Evolutionary conservation across 495 filamentous ascomycete species (phyloP), one percentile per base, ranked within the genome.

Genomic region (Xylaria scruposa): DNA sequence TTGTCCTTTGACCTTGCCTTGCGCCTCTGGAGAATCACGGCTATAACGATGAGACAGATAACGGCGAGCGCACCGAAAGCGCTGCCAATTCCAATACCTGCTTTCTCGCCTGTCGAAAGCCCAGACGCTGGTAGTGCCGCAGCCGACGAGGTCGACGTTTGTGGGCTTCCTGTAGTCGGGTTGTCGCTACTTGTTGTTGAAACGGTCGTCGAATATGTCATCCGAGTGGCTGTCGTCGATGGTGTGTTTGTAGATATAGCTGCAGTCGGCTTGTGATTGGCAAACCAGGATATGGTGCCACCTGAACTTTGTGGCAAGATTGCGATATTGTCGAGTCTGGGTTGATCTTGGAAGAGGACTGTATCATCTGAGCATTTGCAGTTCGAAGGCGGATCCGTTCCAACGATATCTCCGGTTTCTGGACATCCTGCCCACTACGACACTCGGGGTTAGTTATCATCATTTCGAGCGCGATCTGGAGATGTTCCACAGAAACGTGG

Each of bases 241-340:
- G 33, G n/a, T n/a, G 46, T 38, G 8, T 26, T 9, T 12, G 67
- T 69, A 49, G 44, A 21, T 17, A 36, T 53, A 29, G 65, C 36
- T 53, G 42, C 40, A 1, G 74, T 72, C 10, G 79, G 79, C 13
- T 61, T 44, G 46, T 76, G 71, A 12, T 70, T 68, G 1, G 42
- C 21, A 9, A 62, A 72, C 78, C 78, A 82, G 33, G 77, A 77
- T 51, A 82, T 79, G 0, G 67, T 61, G 0, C 76, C 80, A 3
- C 80, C 76, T 4, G 56, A 3, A 13, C 38, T 67, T 12, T 29
- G 51, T 4, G 80, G 81, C 13, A 82, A 75, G 6, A 68, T 54
- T 2, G 69, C 81, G 47, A 80, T 71, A 10, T 62, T 67, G 13
- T 69, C 60, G 21, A 81, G 74, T 6, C 38, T 69, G 4, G 72